Evolutionary conservation across 1,139 yeast species (phyloP).

Genomic region (Pneumocystis murina): DNA sequence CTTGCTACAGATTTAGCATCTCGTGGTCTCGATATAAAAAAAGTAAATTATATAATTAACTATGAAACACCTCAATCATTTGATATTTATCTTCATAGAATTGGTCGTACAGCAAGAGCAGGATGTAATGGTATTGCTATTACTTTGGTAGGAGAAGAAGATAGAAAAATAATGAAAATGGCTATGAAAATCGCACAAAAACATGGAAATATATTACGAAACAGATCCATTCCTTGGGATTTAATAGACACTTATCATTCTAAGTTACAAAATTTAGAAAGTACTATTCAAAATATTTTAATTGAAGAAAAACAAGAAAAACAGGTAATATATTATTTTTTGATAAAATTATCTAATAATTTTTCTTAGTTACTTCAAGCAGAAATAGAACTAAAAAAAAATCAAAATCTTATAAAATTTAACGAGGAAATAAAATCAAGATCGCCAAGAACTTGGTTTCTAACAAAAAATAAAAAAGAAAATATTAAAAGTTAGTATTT

Average conservation of each 20-base stretch:
- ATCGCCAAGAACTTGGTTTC: slow-evolving; percentile 97
- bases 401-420: slow-evolving; percentile 67
- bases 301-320: slow-evolving; percentile 82
- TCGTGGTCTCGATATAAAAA: slow-evolving; percentile 97
- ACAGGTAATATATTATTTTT: slow-evolving; percentile 26
- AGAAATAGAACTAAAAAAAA: slow-evolving; percentile 78
- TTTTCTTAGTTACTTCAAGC: slow-evolving; percentile 43
- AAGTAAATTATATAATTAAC: slow-evolving; percentile 83
- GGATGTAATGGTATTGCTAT: slow-evolving; percentile 90
- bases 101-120: slow-evolving; percentile 99
- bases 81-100: slow-evolving; percentile 88
- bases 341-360: neutral
- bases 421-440: slow-evolving; percentile 71
- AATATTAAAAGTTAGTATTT: neutral
- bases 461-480: slow-evolving; percentile 56
- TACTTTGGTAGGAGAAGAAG: slow-evolving; percentile 88
- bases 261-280: slow-evolving; percentile 43
- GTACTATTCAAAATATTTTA: slow-evolving; percentile 56
- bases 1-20: slow-evolving; percentile 97
- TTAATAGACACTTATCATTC: slow-evolving; percentile 56
- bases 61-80: slow-evolving; percentile 90
- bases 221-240: slow-evolving; percentile 76
- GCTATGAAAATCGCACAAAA: slow-evolving; percentile 55
- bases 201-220: slow-evolving; percentile 39
- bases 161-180: slow-evolving; percentile 74